Evolutionary conservation across 805 yeast species (phyloP).

Genomic region (Metschnikowia henanensis): DNA sequence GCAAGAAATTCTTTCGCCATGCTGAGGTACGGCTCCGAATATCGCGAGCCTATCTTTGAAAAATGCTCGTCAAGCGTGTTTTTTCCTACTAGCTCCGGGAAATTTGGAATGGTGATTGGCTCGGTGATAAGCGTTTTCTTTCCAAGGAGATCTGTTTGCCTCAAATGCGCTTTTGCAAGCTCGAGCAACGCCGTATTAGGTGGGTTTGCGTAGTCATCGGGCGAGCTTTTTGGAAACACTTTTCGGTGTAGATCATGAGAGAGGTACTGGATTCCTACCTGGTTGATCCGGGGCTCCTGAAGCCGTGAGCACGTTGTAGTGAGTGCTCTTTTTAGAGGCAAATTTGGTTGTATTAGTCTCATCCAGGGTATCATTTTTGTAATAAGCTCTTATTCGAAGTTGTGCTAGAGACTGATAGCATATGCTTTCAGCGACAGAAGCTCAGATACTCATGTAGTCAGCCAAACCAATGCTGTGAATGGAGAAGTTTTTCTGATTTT

Average conservation of each 20-base stretch:
- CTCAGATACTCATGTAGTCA: too few relatives aligned
- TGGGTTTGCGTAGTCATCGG: constrained; percentile 27
- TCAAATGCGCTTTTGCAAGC: constrained; percentile 60
- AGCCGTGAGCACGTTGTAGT: constrained; percentile 1
- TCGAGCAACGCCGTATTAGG: constrained; percentile 34
- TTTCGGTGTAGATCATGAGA: constrained; percentile 58
- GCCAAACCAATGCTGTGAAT: too few relatives aligned
- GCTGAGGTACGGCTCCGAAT: constrained; percentile 58
- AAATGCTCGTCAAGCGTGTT: constrained; percentile 83
- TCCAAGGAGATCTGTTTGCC: constrained; percentile 66
- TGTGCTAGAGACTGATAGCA: too few relatives aligned
- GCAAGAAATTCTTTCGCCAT: constrained; percentile 46
- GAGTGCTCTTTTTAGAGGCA: neutral
- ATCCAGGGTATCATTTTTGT: constrained; percentile 7
- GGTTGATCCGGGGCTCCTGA: constrained; percentile 59
- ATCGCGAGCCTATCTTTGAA: constrained; percentile 58
- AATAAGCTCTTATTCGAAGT: too few relatives aligned
- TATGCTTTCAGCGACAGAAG: too few relatives aligned
- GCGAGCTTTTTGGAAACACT: constrained; percentile 50
- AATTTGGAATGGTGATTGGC: constrained; percentile 54
- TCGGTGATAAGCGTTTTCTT: constrained; percentile 62
- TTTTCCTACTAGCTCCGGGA: constrained; percentile 75
- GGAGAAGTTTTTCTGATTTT: too few relatives aligned
- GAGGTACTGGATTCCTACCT: constrained; percentile 79
- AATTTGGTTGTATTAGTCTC: neutral